Evolutionary conservation across 108 stramenopile species (phyloP), one percentile per base, ranked within the genome.

Genomic region (Conticribra guillardii): DNA sequence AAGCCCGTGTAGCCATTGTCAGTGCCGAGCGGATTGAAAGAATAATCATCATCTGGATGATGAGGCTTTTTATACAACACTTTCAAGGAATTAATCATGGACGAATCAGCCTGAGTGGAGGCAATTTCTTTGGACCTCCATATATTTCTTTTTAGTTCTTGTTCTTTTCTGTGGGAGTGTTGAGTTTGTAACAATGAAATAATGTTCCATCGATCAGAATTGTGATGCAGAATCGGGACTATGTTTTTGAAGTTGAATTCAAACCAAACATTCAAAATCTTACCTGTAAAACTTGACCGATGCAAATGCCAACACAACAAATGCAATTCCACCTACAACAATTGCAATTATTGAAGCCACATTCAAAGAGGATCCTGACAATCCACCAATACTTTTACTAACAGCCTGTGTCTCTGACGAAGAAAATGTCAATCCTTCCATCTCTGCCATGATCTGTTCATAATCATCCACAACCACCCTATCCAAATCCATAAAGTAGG

Each of bases 41-140:
- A 78, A 46, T 78, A 70, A 52, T 78, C 76, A 60, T 78, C 76
- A 11, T 37, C 61, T 9, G 58, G 8, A 41, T 41, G 37, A 41
- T 41, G 37, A 22, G 69, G 30, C n/a, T 59, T 32, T 7, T 50
- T 32, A 23, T 60, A 51, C 47, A 70, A 26, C 30, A 70, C 58
- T 51, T 46, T 37, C 19, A 70, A 55, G 1, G 69, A 70, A 59
- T 60, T 60, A 17, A 50, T 32, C 18, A 37, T 45, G 23, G 61
- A 54, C 0, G 29, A 19, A 46, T 58, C 31, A 2, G 54, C 31
- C 7, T 62, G 45, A 2, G 71, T 47, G 21, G 31, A 27, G 17
- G 60, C 55, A 14, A 70, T 78, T 45, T 70, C 69, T 54, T 78
- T 51, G 23, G 76, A 70, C 32, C 56, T 53, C 69, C 62, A 78